Evolutionary conservation across 2,329 filamentous ascomycete species (phyloP).

Genomic region (Exophiala sp.): DNA sequence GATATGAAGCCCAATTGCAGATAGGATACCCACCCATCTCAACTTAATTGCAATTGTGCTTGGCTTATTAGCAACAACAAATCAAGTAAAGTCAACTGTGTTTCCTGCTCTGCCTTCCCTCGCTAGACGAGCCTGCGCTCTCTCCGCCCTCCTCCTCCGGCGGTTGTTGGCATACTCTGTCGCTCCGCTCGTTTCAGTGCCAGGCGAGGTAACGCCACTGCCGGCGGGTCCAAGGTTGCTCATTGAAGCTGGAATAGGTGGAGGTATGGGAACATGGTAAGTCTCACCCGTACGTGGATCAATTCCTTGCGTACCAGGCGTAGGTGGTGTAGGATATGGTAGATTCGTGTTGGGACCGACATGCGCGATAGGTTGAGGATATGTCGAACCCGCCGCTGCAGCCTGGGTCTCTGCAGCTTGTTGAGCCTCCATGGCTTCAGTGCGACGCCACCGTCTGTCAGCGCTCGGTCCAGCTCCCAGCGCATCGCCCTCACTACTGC

Average conservation of each 20-base stretch:
- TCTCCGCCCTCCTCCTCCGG: constrained; percentile 51
- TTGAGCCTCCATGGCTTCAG: constrained; percentile 47
- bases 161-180: constrained; percentile 53
- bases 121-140: constrained; percentile 46
- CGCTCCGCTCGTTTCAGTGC: constrained; percentile 46
- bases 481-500: constrained; percentile 42
- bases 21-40: too few species aligned
- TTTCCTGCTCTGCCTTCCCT: constrained; percentile 36
- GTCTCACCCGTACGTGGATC: constrained; percentile 19
- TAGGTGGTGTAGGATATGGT: constrained; percentile 23
- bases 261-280: constrained; percentile 32
- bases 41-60: background rate
- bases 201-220: constrained; percentile 40
- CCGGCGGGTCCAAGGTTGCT: constrained; percentile 41
- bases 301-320: constrained; percentile 17
- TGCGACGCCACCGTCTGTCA: constrained; percentile 46
- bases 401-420: constrained; percentile 44
- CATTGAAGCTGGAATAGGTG: constrained; percentile 39
- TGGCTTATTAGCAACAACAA: background rate
- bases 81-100: constrained; percentile 27
- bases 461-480: constrained; percentile 30
- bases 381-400: constrained; percentile 26
- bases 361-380: constrained; percentile 11
- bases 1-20: too few species aligned
- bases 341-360: constrained; percentile 1